Evolutionary conservation across 164 flowering plant genomes (phyloP).

Genomic region (Protea cynaroides): DNA sequence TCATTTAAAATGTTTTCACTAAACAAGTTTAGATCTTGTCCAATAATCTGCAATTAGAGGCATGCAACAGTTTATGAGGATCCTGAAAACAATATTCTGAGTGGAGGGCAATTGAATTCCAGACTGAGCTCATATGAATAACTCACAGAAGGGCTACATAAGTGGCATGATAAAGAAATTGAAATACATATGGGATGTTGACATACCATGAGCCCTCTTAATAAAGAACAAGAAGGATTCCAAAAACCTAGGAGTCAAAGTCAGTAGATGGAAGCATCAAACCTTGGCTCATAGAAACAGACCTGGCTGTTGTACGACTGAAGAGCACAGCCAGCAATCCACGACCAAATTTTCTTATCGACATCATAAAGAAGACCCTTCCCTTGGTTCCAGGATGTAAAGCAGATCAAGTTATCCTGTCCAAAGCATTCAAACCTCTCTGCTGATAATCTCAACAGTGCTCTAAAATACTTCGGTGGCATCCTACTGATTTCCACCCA

Average conservation of each 20-base stretch:
- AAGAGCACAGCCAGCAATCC: constrained; percentile 93
- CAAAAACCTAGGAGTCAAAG: constrained; percentile 3
- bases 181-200: neutral
- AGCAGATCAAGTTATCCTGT: constrained; percentile 74
- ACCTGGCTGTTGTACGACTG: constrained; percentile 88
- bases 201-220: neutral
- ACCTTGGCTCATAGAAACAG: constrained; percentile 92
- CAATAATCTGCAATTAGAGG: constrained; percentile 2
- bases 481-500: constrained; percentile 93
- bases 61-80: neutral
- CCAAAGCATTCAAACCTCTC: constrained; percentile 98
- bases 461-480: constrained; percentile 86
- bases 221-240: neutral
- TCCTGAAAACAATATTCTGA: neutral
- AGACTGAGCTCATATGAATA: neutral
- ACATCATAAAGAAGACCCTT: constrained; percentile 85
- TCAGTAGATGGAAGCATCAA: constrained; percentile 70
- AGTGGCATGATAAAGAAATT: too few species aligned
- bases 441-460: constrained; percentile 81
- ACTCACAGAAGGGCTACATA: neutral
- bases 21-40: neutral
- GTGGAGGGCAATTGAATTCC: neutral
- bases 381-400: constrained; percentile 98
- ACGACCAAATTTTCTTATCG: constrained; percentile 85
- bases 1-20: neutral